Conservation (phyloP, 306 rosid species). For the Malus domestica region DNA sequence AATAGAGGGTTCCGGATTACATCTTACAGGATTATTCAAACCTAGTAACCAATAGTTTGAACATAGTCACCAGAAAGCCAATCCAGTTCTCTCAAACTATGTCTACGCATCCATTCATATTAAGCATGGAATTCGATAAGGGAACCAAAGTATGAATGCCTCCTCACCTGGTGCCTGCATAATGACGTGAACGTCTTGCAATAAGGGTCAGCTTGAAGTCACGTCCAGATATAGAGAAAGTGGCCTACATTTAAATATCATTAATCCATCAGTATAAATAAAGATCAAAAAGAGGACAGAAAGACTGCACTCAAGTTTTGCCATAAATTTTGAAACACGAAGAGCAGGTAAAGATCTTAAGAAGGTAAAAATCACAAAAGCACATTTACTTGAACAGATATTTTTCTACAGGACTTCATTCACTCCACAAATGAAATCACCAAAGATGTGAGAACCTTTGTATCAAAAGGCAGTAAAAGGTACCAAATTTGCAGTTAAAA, state of each 20-base stretch:
- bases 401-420: neutral
- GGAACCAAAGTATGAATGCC: neutral
- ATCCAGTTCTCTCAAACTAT: neutral
- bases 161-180: constrained; percentile 89
- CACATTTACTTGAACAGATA: neutral
- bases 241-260: constrained; percentile 45
- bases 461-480: neutral
- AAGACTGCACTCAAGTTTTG: neutral
- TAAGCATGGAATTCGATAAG: neutral
- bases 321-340: neutral
- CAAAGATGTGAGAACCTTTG: neutral
- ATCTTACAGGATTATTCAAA: neutral
- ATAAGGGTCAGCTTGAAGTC: constrained; percentile 63
- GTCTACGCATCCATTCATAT: neutral
- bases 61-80: neutral
- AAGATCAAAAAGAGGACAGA: neutral
- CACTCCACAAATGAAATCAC: neutral
- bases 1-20: neutral
- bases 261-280: constrained; percentile 15
- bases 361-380: neutral
- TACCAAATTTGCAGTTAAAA: neutral
- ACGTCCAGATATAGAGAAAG: constrained; percentile 56
- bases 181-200: constrained; percentile 96
- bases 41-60: neutral
- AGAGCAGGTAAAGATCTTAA: neutral